These are phyloP conservation scores for Dichomitus squalens DNA, from an alignment of 1,284 basidiomycete species.

Conservation along the genomic window DNA sequence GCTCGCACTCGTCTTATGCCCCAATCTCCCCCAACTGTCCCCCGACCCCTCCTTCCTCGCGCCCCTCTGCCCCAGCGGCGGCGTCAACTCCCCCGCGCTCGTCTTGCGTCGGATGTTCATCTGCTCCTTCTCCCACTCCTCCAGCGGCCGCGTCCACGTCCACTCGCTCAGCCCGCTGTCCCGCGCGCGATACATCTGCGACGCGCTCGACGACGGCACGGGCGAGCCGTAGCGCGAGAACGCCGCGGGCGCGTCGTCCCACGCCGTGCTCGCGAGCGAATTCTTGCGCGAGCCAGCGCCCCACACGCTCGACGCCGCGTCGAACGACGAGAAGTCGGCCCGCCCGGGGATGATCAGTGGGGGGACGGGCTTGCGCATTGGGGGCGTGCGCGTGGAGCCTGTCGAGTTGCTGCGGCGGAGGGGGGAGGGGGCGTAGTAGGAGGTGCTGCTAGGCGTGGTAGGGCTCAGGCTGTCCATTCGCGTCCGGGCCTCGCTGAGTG, in stretches of 20 bases:
- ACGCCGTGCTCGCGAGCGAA: constrained; percentile 1
- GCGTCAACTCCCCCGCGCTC: not conserved
- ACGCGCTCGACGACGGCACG: constrained; percentile 4
- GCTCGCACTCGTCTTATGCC: not conserved
- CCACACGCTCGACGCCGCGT: constrained; percentile 13
- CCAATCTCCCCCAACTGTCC: not conserved
- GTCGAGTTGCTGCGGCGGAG: not conserved
- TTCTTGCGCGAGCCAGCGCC: constrained; percentile 6
- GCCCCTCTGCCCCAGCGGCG: not conserved
- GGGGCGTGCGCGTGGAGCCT: not conserved
- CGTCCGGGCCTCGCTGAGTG: not conserved
- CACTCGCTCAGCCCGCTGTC: constrained; percentile 2
- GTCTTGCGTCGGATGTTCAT: not conserved
- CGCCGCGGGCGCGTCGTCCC: constrained; percentile 3
- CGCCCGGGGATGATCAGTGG: not conserved
- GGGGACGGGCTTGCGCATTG: not conserved
- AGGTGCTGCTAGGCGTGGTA: not conserved
- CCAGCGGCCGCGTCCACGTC: constrained; percentile 4
- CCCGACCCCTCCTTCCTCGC: not conserved
- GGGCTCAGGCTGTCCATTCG: not conserved
- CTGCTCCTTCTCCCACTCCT: constrained; percentile 1
- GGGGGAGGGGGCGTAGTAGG: not conserved
- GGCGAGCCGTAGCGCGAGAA: constrained; percentile 11
- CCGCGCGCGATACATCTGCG: constrained; percentile 9
- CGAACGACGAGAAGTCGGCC: not conserved